Evolutionary conservation across 257 asterid genomes (phyloP).

Genomic region (Prunella vulgaris): DNA sequence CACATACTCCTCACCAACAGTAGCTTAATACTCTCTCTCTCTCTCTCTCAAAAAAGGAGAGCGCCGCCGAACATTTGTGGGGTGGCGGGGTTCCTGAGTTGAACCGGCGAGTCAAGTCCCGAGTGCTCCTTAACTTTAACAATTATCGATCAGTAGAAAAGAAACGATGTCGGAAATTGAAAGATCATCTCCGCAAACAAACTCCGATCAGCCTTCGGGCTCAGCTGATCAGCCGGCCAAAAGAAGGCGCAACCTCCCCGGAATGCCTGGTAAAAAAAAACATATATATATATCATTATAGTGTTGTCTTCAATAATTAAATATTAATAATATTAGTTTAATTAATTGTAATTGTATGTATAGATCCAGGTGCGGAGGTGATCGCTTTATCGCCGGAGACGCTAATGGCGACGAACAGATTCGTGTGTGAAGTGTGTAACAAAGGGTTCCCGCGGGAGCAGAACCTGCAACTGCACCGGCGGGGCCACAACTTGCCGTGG

Average conservation of each 20-base stretch:
- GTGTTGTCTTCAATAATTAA: background rate
- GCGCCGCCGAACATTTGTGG: background rate
- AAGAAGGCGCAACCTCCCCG: constrained; percentile 66
- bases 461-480: constrained; percentile 73
- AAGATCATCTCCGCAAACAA: constrained; percentile 30
- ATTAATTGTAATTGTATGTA: too few relatives aligned
- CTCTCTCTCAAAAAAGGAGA: background rate
- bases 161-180: constrained; percentile 25
- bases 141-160: background rate
- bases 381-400: constrained; percentile 70
- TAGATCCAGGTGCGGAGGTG: constrained; percentile 91
- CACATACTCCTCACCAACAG: background rate
- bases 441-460: constrained; percentile 88
- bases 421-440: constrained; percentile 80
- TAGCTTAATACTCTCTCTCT: background rate
- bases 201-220: constrained; percentile 17
- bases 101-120: background rate
- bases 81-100: background rate
- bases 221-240: constrained; percentile 29
- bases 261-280: constrained; percentile 59
- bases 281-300: too few relatives aligned
- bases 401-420: constrained; percentile 64
- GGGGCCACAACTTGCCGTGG: constrained; percentile 95
- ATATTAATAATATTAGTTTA: too few relatives aligned
- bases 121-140: too few relatives aligned